Conservation (phyloP, 257 asterid species). For the Jaltomata sinuosa region DNA sequence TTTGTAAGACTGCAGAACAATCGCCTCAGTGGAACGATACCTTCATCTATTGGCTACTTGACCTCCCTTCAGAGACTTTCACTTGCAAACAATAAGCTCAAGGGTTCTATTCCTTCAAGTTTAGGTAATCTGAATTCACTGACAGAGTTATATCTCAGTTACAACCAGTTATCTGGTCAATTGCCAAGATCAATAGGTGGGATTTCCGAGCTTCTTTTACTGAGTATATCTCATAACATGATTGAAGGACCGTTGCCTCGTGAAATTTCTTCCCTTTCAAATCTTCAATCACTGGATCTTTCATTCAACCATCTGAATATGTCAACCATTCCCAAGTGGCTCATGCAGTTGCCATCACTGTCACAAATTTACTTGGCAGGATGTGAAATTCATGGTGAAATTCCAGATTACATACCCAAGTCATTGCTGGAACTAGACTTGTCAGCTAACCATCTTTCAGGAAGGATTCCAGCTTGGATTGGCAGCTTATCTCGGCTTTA, state of each 20-base stretch:
- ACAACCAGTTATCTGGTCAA: constrained; percentile 37
- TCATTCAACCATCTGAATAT: constrained; percentile 44
- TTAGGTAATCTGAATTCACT: constrained; percentile 29
- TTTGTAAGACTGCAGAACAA: constrained; percentile 35
- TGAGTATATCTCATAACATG: constrained; percentile 35
- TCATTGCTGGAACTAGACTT: constrained; percentile 40
- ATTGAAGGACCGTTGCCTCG: constrained; percentile 50
- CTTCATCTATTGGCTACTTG: constrained; percentile 28
- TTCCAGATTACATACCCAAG: constrained; percentile 26
- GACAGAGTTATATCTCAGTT: constrained; percentile 29
- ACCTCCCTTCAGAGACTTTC: constrained; percentile 31
- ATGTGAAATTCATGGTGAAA: constrained; percentile 39
- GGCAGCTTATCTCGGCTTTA: constrained; percentile 28
- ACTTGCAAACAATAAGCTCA: constrained; percentile 35
- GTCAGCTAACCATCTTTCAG: constrained; percentile 37
- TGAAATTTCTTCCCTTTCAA: constrained; percentile 29
- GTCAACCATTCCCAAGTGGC: constrained; percentile 43
- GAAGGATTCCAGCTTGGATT: constrained; percentile 46
- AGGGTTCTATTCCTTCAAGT: constrained; percentile 37
- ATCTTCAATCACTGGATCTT: constrained; percentile 37
- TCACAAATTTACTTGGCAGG: constrained; percentile 36
- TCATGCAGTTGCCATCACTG: constrained; percentile 36
- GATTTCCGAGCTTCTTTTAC: constrained; percentile 25
- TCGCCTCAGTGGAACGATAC: constrained; percentile 36
- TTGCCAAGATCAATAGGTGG: constrained; percentile 33